phyloP scores from a whole-genome alignment of 1,284 basidiomycete genomes.

The Takashimella koratensis region DNA sequence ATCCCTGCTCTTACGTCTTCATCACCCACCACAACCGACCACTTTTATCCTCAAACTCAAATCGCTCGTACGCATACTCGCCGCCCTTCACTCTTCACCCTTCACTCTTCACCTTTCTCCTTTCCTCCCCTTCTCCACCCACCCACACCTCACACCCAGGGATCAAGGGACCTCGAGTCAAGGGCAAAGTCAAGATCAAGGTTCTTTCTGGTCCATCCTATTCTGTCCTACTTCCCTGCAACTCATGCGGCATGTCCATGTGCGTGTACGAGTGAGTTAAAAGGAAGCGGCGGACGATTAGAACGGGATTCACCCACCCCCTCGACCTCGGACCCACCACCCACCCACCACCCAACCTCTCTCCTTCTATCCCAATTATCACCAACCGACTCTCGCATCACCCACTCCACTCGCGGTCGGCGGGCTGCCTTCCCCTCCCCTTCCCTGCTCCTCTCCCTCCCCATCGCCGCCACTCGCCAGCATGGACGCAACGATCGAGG shows the following conservation, averaged over 20 bases:
- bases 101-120: background rate
- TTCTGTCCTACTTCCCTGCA: background rate
- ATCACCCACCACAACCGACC: background rate
- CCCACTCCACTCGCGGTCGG: no score
- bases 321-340: background rate
- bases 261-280: background rate
- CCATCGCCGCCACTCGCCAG: no score
- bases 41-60: constrained; percentile 1
- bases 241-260: background rate
- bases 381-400: no score
- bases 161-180: no score
- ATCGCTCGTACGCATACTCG: constrained; percentile 8
- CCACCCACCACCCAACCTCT: background rate
- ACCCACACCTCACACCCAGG: no score
- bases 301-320: background rate
- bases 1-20: background rate
- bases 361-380: background rate
- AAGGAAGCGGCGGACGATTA: no score
- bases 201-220: background rate
- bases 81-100: constrained; percentile 3
- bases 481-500: no score
- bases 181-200: no score
- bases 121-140: background rate
- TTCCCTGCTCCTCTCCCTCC: background rate
- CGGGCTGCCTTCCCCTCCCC: background rate